Evolutionary conservation across 768 basidiomycete species (phyloP).

Genomic region (Termitomyces sp.): DNA sequence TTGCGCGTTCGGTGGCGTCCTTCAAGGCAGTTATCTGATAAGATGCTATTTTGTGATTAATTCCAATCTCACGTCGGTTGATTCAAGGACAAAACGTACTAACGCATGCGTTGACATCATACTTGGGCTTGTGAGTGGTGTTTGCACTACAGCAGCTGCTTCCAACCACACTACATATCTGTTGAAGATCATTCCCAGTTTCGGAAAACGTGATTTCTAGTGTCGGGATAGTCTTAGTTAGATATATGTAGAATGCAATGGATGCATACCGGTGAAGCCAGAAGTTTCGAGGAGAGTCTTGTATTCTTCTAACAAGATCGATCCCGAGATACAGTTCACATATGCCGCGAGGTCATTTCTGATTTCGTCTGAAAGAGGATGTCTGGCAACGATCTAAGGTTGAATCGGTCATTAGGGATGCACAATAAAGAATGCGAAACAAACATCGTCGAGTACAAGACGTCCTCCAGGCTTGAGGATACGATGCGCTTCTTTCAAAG

Average conservation of each 20-base stretch:
- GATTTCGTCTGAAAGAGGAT: constrained; percentile 35
- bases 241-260: neutral
- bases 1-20: constrained; percentile 4
- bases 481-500: constrained; percentile 41
- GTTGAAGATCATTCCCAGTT: constrained; percentile 34
- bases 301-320: constrained; percentile 34
- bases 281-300: constrained; percentile 27
- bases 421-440: constrained; percentile 3
- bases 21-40: constrained; percentile 45
- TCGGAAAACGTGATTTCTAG: constrained; percentile 36
- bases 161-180: constrained; percentile 20
- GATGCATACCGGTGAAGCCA: constrained; percentile 33
- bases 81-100: constrained; percentile 22
- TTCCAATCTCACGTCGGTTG: neutral
- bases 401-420: neutral
- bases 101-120: constrained; percentile 39
- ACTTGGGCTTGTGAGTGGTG: constrained; percentile 7
- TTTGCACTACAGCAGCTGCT: neutral
- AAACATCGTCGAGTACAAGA: constrained; percentile 46
- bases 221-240: neutral
- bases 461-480: constrained; percentile 54
- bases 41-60: constrained; percentile 24
- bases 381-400: constrained; percentile 40
- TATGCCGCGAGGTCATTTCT: constrained; percentile 34
- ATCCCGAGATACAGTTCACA: constrained; percentile 42